Conservation (phyloP, 305 asterid genomes). For the Solanum aculeatissimum region DNA sequence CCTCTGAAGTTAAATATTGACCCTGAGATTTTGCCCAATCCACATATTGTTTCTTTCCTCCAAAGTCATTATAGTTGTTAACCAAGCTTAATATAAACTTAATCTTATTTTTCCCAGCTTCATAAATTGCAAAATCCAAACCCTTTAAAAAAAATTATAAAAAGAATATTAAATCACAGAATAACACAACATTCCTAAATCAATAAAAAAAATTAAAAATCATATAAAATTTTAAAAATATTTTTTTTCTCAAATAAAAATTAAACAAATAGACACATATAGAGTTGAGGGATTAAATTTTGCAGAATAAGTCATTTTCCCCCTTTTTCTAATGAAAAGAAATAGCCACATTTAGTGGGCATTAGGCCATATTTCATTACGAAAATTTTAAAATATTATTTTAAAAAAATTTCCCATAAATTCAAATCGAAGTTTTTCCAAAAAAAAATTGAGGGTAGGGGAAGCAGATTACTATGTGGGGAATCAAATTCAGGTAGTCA, state of each 20-base stretch:
- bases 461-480: too few species aligned
- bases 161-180: not conserved
- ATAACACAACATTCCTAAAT: not conserved
- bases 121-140: conserved; percentile 50
- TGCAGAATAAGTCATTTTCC: not conserved
- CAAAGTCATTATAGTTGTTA: conserved; percentile 38
- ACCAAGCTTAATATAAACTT: conserved; percentile 49
- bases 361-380: fast-evolving
- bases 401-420: not conserved
- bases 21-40: conserved; percentile 47
- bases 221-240: not conserved
- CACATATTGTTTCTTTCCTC: conserved; percentile 60
- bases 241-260: not conserved
- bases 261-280: not conserved
- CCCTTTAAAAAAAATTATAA: conserved; percentile 17
- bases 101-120: conserved; percentile 42
- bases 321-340: not conserved
- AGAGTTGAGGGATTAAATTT: not conserved
- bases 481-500: too few species aligned
- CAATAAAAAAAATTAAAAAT: not conserved
- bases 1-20: conserved; percentile 26
- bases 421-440: not conserved
- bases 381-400: not conserved
- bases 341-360: not conserved
- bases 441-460: too few species aligned